Percentiles rank a stretch among this genome's conserved stretches.
These are phyloP conservation scores for Caryopteris hybrid DNA, from an alignment of 305 asterid genomes.

Conservation along the genomic window DNA sequence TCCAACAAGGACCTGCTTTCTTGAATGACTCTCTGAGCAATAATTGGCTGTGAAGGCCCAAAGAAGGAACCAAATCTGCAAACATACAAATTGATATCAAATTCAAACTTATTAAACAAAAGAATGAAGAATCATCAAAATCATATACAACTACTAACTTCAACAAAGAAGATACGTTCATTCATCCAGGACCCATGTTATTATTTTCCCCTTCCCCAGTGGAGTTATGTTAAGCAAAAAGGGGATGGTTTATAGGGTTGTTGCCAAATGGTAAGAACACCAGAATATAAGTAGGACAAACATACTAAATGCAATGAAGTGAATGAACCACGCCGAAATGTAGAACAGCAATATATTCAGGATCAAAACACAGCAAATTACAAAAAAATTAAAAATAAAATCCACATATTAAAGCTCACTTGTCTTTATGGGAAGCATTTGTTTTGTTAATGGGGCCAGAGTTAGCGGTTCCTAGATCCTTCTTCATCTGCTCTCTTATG, in stretches of 20 bases:
- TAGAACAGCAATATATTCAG: background rate
- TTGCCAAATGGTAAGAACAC: background rate
- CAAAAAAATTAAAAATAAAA: background rate
- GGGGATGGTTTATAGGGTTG: background rate
- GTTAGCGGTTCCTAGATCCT: slow-evolving; percentile 55
- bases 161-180: background rate
- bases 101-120: background rate
- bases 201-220: background rate
- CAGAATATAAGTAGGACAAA: background rate
- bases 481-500: slow-evolving; percentile 60
- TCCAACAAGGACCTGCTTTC: slow-evolving; percentile 91
- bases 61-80: slow-evolving; percentile 95
- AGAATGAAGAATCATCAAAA: background rate
- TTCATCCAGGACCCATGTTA: background rate
- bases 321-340: background rate
- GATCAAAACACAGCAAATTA: background rate
- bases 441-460: slow-evolving; percentile 37
- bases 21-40: slow-evolving; percentile 91
- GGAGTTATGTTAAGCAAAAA: background rate
- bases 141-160: background rate
- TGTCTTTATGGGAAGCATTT: slow-evolving; percentile 43
- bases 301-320: background rate
- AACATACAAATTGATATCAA: slow-evolving; percentile 2
- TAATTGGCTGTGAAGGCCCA: slow-evolving; percentile 92
- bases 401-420: slow-evolving; percentile 42